A percentile compares a stretch with the other conserved stretches of the same genome.
Evolutionary conservation across 2,329 filamentous ascomycete genomes (phyloP).

Genomic region (Cryphonectria radicalis): DNA sequence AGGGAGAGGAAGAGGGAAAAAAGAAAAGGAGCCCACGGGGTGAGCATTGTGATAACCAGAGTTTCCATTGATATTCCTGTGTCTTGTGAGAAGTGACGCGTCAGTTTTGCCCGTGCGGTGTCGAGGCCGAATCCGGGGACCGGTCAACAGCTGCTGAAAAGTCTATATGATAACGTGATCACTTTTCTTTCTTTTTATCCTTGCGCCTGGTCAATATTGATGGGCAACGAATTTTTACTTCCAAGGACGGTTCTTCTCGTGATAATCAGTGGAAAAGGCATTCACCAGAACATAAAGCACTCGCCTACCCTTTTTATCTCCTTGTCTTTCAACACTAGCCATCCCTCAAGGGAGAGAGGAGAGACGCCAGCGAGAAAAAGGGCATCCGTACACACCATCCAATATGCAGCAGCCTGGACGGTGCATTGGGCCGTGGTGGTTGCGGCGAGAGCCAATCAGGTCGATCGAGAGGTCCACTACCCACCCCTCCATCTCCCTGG

Average conservation of each 20-base stretch:
- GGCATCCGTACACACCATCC: conserved; percentile 21
- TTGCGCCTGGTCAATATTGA: not conserved
- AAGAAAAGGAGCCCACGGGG: not conserved
- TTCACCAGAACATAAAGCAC: too few relatives aligned
- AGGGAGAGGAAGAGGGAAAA: too few relatives aligned
- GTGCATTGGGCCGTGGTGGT: conserved; percentile 8
- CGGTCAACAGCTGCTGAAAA: not conserved
- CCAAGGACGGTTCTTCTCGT: not conserved
- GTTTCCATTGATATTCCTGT: conserved; percentile 1
- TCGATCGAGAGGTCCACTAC: not conserved
- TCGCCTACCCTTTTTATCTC: not conserved
- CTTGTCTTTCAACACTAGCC: not conserved
- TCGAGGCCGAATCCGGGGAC: not conserved
- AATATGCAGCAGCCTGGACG: conserved; percentile 19
- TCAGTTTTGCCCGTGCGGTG: conserved; percentile 12
- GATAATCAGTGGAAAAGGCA: too few relatives aligned
- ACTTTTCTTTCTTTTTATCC: not conserved
- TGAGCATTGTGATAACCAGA: not conserved
- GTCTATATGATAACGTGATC: not conserved
- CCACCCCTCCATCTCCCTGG: not conserved
- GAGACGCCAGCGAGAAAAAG: not conserved
- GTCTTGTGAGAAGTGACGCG: conserved; percentile 20
- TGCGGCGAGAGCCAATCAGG: not conserved
- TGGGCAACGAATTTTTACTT: not conserved
- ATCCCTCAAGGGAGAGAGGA: not conserved